Percentiles rank a stretch among this genome's conserved stretches.
phyloP scores from a whole-genome alignment of 768 basidiomycete species.

The Termitomyces sp. region DNA sequence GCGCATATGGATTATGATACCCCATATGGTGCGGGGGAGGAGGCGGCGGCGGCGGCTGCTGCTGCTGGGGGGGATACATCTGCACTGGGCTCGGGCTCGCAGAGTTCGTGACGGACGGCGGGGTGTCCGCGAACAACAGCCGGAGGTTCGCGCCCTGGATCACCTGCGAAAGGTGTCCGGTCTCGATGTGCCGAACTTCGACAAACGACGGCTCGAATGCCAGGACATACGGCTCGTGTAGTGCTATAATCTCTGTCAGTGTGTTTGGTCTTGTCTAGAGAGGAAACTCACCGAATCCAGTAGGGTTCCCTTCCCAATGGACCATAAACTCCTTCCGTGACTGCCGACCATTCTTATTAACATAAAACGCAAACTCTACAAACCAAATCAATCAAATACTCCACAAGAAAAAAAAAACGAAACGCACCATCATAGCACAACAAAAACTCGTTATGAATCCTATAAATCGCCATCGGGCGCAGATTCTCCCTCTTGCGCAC shows the following conservation, averaged over 20 bases:
- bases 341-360: conserved; percentile 92
- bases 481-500: conserved; percentile 86
- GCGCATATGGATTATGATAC: conserved; percentile 26
- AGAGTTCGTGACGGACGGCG: conserved; percentile 73
- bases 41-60: too few relatives aligned
- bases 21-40: background rate
- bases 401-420: background rate
- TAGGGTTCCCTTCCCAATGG: conserved; percentile 93
- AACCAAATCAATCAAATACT: too few relatives aligned
- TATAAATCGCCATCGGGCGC: conserved; percentile 92
- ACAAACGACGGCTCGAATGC: conserved; percentile 97
- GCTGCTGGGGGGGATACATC: conserved; percentile 21
- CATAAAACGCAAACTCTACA: conserved; percentile 98
- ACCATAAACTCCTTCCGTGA: conserved; percentile 92
- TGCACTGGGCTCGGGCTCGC: conserved; percentile 26
- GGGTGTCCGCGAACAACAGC: conserved; percentile 89
- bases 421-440: conserved; percentile 92
- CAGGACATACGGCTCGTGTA: conserved; percentile 94
- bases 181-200: conserved; percentile 94
- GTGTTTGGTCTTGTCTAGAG: too few relatives aligned
- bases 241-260: too few relatives aligned
- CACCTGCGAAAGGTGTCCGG: conserved; percentile 87
- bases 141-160: conserved; percentile 91
- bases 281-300: conserved; percentile 82
- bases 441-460: conserved; percentile 94